Evolutionary conservation across 441 rosid genomes (phyloP).

Genomic region (Isatis lusitanica): DNA sequence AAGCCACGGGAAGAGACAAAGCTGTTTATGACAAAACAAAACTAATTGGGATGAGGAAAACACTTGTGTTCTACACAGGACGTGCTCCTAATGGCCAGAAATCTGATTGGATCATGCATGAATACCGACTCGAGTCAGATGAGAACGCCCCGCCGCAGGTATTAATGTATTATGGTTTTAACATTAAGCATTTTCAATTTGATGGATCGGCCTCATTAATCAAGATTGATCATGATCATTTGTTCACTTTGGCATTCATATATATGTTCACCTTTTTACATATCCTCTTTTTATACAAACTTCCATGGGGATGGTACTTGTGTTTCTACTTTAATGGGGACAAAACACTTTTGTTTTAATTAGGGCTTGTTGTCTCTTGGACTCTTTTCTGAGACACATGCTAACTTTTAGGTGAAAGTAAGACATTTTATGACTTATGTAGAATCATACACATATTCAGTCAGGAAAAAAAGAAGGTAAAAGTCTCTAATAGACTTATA

Average conservation of each 20-base stretch:
- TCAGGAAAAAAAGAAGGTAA: neutral
- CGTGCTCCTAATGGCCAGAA: conserved; percentile 93
- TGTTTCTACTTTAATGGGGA: conserved; percentile 25
- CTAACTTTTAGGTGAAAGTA: conserved; percentile 26
- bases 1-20: conserved; percentile 93
- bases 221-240: conserved; percentile 1
- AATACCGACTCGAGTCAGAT: conserved; percentile 81
- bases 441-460: conserved; percentile 5
- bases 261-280: conserved; percentile 1
- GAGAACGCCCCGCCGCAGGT: conserved; percentile 92
- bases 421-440: neutral
- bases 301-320: conserved; percentile 18
- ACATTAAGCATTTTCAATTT: neutral
- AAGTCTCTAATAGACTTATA: neutral
- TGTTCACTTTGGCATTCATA: neutral
- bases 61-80: conserved; percentile 92
- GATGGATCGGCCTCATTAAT: neutral
- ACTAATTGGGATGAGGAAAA: conserved; percentile 92
- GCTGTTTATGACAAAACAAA: conserved; percentile 76
- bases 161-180: conserved; percentile 23
- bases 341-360: conserved; percentile 26
- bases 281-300: conserved; percentile 16
- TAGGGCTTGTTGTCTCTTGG: conserved; percentile 31
- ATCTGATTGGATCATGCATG: conserved; percentile 93
- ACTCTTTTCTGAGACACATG: conserved; percentile 10